These are phyloP conservation scores for Polyporus tsugae DNA, from an alignment of 1,284 basidiomycete genomes.

Conservation along the genomic window DNA sequence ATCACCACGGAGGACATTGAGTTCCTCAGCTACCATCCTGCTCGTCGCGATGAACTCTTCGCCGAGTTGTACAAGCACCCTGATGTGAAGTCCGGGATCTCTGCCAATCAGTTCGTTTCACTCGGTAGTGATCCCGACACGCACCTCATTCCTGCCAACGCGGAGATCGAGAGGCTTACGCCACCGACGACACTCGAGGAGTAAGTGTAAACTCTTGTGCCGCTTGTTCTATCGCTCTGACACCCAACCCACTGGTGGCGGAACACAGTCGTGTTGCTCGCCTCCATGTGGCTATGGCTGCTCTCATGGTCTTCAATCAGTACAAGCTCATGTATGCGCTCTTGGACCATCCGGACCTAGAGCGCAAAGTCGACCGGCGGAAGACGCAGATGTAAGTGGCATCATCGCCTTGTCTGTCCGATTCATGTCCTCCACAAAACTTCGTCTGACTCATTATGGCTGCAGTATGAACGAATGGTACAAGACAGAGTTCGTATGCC, in stretches of 20 bases:
- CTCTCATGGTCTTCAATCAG: background rate
- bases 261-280: background rate
- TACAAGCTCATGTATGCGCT: background rate
- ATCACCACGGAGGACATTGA: constrained; percentile 15
- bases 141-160: constrained; percentile 15
- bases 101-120: constrained; percentile 6
- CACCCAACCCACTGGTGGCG: too few relatives aligned
- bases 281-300: background rate
- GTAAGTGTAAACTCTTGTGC: background rate
- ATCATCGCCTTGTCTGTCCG: too few relatives aligned
- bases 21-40: constrained; percentile 11
- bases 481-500: background rate
- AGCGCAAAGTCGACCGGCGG: background rate
- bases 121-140: constrained; percentile 3
- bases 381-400: background rate
- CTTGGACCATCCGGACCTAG: background rate
- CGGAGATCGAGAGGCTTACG: constrained; percentile 18
- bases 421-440: too few relatives aligned
- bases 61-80: constrained; percentile 13
- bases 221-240: background rate
- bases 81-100: constrained; percentile 6
- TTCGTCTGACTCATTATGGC: background rate
- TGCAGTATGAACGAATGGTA: background rate
- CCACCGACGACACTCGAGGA: constrained; percentile 20
- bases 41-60: constrained; percentile 15